Percentiles rank a stretch among this genome's conserved stretches.
Evolutionary conservation across 106 monocot species (phyloP).

Genomic region (Hemerocallis citrina): DNA sequence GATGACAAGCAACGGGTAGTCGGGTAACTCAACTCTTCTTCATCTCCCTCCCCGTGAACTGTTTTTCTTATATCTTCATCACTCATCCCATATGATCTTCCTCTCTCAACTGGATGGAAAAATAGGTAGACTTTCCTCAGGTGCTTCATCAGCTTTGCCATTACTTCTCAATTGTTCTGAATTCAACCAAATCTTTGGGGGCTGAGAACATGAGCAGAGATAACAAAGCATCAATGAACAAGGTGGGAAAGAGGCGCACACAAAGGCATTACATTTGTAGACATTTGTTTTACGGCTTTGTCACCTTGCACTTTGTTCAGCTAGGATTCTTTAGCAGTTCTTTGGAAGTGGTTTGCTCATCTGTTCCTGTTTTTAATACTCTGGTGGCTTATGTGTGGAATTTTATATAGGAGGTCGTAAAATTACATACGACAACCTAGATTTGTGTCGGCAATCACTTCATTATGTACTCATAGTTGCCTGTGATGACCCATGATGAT

Average conservation of each 20-base stretch:
- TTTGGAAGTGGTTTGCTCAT: slow-evolving; percentile 5
- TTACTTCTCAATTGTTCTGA: background rate
- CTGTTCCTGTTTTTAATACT: slow-evolving; percentile 4
- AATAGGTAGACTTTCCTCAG: slow-evolving; percentile 6
- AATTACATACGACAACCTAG: background rate
- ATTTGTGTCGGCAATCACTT: background rate
- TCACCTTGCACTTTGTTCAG: slow-evolving; percentile 14
- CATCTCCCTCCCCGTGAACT: slow-evolving; percentile 17
- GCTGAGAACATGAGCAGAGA: background rate
- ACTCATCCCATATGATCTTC: background rate
- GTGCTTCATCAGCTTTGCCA: background rate
- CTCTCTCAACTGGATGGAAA: background rate
- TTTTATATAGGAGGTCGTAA: background rate
- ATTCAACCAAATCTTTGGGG: background rate
- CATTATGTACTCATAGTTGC: background rate
- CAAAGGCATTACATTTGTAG: background rate
- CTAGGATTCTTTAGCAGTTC: slow-evolving; percentile 1
- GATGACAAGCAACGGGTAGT: slow-evolving; percentile 39
- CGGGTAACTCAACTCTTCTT: slow-evolving; percentile 18
- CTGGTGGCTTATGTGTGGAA: background rate
- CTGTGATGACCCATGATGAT: background rate
- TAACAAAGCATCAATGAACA: background rate
- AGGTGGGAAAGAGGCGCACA: background rate
- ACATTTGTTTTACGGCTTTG: slow-evolving; percentile 3
- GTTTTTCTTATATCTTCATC: background rate